phyloP scores from a whole-genome alignment of 495 filamentous ascomycete genomes.

The Peziza echinospora region DNA sequence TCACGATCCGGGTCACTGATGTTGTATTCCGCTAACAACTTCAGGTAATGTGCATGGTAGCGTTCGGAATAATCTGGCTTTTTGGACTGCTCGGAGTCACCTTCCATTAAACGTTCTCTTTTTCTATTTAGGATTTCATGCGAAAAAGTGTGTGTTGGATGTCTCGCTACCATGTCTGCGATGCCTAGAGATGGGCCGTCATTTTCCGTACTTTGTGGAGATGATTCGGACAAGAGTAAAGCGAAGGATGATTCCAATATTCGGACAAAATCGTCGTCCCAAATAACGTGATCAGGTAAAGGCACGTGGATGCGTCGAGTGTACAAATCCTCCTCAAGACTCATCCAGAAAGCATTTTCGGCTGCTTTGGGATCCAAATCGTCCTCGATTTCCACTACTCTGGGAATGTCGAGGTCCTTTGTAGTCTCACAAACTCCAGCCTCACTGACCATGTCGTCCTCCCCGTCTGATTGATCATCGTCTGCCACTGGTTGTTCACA shows the following conservation, averaged over 20 bases:
- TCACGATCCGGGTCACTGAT: neutral
- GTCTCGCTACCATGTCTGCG: neutral
- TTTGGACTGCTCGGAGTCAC: too few species aligned
- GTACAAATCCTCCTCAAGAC: too few species aligned
- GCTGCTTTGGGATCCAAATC: too few species aligned
- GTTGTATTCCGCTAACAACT: neutral
- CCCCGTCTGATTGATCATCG: neutral
- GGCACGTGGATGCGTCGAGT: too few species aligned
- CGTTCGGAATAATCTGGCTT: too few species aligned
- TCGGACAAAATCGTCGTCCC: too few species aligned
- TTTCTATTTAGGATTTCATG: neutral
- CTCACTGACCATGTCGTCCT: neutral
- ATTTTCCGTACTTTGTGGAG: neutral
- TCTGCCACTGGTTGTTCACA: neutral
- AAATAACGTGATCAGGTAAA: too few species aligned
- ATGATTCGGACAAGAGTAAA: too few species aligned
- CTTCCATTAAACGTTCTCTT: neutral
- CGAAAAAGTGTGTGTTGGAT: neutral
- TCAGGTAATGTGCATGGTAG: too few species aligned
- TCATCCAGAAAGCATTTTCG: too few species aligned
- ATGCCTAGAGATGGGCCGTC: neutral
- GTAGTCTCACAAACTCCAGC: neutral
- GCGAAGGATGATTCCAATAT: too few species aligned
- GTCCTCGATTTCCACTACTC: neutral
- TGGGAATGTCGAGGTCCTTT: neutral